These are phyloP conservation scores for Russula virescens DNA, from an alignment of 768 basidiomycete species.

Conservation along the genomic window DNA sequence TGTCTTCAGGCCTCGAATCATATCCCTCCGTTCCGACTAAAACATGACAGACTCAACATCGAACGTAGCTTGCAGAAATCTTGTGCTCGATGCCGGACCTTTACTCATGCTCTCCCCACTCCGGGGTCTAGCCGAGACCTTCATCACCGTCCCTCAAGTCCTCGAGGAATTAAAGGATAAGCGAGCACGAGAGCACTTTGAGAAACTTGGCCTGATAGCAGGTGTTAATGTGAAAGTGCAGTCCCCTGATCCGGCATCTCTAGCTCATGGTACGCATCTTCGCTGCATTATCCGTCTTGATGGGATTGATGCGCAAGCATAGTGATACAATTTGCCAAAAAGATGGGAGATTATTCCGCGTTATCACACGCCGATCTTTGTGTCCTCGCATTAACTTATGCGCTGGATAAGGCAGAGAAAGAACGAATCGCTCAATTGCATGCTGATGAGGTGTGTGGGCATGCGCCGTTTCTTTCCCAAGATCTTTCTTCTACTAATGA, in stretches of 20 bases:
- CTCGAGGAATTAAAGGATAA: conserved; percentile 85
- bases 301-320: conserved; percentile 23
- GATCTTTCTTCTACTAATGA: neutral
- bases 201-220: conserved; percentile 66
- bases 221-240: conserved; percentile 70
- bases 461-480: neutral
- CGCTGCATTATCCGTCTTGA: neutral
- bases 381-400: conserved; percentile 82
- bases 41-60: conserved; percentile 22
- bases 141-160: conserved; percentile 86
- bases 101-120: conserved; percentile 84
- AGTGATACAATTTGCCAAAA: conserved; percentile 92
- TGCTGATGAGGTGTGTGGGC: conserved; percentile 27
- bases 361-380: conserved; percentile 88
- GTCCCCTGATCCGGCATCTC: conserved; percentile 61
- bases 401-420: conserved; percentile 54
- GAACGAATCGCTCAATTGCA: conserved; percentile 27
- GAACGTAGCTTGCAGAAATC: conserved; percentile 56
- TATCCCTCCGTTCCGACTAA: neutral
- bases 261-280: conserved; percentile 50
- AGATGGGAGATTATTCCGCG: conserved; percentile 93
- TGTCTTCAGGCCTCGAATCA: neutral
- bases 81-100: conserved; percentile 93
- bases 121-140: conserved; percentile 80
- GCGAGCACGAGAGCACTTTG: conserved; percentile 81